Conservation (phyloP, 1,139 yeast genomes). For the Yamadazyma jaroonii region DNA sequence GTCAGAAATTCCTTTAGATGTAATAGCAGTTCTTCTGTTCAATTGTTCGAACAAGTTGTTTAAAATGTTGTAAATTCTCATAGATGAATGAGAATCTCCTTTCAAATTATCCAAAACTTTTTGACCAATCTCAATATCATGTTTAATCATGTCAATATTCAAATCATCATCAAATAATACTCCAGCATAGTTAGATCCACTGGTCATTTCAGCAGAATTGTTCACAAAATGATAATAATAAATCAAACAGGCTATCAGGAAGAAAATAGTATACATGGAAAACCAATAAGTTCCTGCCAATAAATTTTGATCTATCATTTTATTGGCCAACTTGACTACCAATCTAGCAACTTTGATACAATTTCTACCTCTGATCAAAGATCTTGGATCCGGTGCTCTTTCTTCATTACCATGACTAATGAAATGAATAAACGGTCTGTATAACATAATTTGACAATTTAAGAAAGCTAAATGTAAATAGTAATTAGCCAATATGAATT, state of each 20-base stretch:
- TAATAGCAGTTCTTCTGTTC: constrained; percentile 60
- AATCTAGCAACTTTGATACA: constrained; percentile 84
- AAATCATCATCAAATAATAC: constrained; percentile 57
- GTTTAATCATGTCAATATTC: constrained; percentile 63
- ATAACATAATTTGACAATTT: constrained; percentile 80
- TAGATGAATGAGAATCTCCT: constrained; percentile 74
- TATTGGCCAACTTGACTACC: constrained; percentile 80
- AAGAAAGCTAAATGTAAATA: constrained; percentile 74
- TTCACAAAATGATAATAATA: constrained; percentile 77
- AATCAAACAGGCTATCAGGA: constrained; percentile 82
- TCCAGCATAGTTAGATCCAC: constrained; percentile 44
- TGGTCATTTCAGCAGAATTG: constrained; percentile 24
- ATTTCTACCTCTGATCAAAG: constrained; percentile 70
- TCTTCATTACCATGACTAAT: constrained; percentile 50
- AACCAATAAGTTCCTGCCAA: constrained; percentile 92
- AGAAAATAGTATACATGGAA: constrained; percentile 87
- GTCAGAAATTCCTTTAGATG: constrained; percentile 24
- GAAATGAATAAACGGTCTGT: constrained; percentile 90
- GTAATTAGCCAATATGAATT: constrained; percentile 69
- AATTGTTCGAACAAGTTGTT: constrained; percentile 80
- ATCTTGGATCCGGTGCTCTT: constrained; percentile 42
- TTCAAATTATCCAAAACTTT: constrained; percentile 69
- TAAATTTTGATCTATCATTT: constrained; percentile 71
- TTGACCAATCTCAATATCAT: constrained; percentile 81
- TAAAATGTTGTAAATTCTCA: constrained; percentile 74